Conservation (phyloP, 306 rosid genomes). For the Begonia peltatifolia region DNA sequence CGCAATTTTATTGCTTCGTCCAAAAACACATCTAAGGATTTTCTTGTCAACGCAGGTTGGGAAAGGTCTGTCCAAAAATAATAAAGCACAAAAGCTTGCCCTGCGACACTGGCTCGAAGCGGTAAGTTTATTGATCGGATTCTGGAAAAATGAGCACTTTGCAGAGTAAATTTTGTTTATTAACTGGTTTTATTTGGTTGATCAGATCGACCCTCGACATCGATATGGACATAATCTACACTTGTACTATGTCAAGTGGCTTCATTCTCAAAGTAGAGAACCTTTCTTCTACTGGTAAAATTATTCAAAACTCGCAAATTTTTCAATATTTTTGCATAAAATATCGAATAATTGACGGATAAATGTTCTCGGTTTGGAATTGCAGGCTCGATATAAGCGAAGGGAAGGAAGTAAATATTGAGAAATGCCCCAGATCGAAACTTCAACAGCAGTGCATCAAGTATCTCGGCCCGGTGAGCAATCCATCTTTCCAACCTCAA, state of each 20-base stretch:
- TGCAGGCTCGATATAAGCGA: constrained; percentile 35
- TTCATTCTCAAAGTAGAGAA: constrained; percentile 18
- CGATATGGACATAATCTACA: constrained; percentile 33
- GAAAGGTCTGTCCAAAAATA: constrained; percentile 22
- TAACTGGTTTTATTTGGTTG: background rate
- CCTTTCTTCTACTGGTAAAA: constrained; percentile 36
- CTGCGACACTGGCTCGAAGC: constrained; percentile 42
- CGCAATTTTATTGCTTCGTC: no score
- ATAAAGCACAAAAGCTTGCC: constrained; percentile 30
- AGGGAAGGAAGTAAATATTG: constrained; percentile 29
- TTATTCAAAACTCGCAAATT: background rate
- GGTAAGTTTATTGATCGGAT: constrained; percentile 11
- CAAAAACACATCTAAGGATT: background rate
- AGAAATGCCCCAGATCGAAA: constrained; percentile 21
- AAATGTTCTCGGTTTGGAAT: constrained; percentile 3
- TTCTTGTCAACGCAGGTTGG: constrained; percentile 24
- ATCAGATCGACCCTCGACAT: constrained; percentile 38
- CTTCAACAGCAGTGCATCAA: constrained; percentile 29
- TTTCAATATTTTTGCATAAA: no score
- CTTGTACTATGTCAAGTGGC: constrained; percentile 28
- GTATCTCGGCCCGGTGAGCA: constrained; percentile 30
- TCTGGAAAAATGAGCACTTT: background rate
- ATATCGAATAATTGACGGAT: no score
- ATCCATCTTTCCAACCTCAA: background rate
- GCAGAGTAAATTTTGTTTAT: no score